These are phyloP conservation scores for Pyrenochaeta sp. DNA, from an alignment of 2,329 filamentous ascomycete genomes.

Conservation along the genomic window DNA sequence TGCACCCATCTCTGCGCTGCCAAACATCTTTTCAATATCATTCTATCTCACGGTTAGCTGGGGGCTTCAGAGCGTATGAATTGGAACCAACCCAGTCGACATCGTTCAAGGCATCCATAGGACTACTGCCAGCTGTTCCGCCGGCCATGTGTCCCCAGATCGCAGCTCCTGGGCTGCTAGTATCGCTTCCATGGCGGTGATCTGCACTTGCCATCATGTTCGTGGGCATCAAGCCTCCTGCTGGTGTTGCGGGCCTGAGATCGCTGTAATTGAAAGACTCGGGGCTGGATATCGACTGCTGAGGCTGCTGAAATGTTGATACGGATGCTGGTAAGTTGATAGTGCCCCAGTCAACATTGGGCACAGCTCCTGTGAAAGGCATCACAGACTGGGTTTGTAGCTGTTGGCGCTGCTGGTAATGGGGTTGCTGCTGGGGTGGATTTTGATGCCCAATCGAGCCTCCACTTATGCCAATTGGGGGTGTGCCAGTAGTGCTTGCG, in stretches of 20 bases:
- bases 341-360: conserved; percentile 34
- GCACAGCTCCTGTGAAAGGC: conserved; percentile 33
- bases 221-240: background rate
- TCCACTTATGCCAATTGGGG: conserved; percentile 1
- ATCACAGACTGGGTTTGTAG: conserved; percentile 8
- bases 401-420: conserved; percentile 5
- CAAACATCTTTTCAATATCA: conserved; percentile 58
- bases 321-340: conserved; percentile 23
- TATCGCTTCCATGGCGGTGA: conserved; percentile 3
- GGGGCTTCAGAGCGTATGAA: background rate
- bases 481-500: background rate
- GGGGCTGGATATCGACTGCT: conserved; percentile 5
- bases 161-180: conserved; percentile 4
- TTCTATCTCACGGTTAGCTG: conserved; percentile 43
- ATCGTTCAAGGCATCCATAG: conserved; percentile 52
- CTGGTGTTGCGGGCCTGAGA: background rate
- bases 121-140: conserved; percentile 22
- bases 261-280: conserved; percentile 9
- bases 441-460: conserved; percentile 3
- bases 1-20: conserved; percentile 36
- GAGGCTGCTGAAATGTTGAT: background rate
- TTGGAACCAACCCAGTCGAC: conserved; percentile 71
- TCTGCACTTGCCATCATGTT: background rate
- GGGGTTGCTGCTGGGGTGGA: conserved; percentile 4
- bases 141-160: conserved; percentile 3